Base-by-base conservation (phyloP, 768 basidiomycete species). In the Kwoniella dendrophila region DNA sequence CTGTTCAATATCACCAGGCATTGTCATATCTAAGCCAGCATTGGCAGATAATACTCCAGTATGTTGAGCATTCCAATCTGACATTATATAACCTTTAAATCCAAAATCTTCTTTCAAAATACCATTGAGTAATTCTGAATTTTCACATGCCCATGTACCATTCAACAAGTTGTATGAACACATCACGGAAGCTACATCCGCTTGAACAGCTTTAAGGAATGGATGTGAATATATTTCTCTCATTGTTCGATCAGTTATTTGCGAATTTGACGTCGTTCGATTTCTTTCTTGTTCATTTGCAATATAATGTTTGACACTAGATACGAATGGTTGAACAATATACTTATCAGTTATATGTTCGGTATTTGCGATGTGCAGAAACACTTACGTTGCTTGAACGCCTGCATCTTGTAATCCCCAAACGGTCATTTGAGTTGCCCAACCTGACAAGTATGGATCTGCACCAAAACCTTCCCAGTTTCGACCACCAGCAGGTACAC, bases 381-480 rank as follows among this genome's bases (percentile, higher is more conserved):
- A 10, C 2, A 66, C 71, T 61, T 26, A 74, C 73, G 88, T 90
- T 0, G 60, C 60, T 29, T 62, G 60, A 16, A 62, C 60, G 27
- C 92, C 92, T 1, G 76, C 73, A 63, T 75, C 76, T 73, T 96
- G 92, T 80, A 94, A 78, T 6, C 92, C 92, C 18, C 89, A 80
- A 55, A 94, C 85, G 0, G 91, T 94, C 78, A 92, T 89, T 61
- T 83, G 85, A 0, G 85, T 83, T 12, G 82, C 85, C 68, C 65
- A 70, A 26, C 93, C 91, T n/a, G 85, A 71, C 16, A 95, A 81
- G 80, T 86, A 95, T 0, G 93, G 93, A 76, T 96, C 93, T 10
- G 85, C 90, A 30, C 92, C 92, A 60, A 92, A 93, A 22, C 90
- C 91, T 82, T 95, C 93, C 90, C 91, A 95, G 78, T 93, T 92